phyloP scores from a whole-genome alignment of 768 basidiomycete species.

The Gelatoporia subvermispora region DNA sequence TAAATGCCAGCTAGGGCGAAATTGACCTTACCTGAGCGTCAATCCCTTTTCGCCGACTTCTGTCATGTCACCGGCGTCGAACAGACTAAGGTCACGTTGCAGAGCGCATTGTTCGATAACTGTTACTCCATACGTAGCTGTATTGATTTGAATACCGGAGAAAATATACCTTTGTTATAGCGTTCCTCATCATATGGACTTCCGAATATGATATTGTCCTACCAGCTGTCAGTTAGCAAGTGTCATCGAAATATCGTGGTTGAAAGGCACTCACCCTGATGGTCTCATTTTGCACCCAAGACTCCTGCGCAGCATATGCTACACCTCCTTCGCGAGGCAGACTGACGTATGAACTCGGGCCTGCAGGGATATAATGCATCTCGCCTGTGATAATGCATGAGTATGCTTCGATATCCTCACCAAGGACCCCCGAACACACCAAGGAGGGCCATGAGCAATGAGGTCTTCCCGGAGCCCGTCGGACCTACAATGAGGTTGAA shows the following conservation, averaged over 20 bases:
- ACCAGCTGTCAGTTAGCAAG: neutral
- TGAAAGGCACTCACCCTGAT: neutral
- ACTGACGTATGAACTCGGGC: conserved; percentile 33
- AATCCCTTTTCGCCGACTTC: too few relatives aligned
- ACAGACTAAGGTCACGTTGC: too few relatives aligned
- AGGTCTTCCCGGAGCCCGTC: conserved; percentile 73
- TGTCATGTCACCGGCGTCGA: too few relatives aligned
- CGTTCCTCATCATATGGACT: too few relatives aligned
- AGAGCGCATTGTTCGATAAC: conserved; percentile 35
- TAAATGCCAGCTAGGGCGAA: too few relatives aligned
- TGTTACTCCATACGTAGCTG: conserved; percentile 6
- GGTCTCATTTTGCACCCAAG: too few relatives aligned
- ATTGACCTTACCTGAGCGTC: too few relatives aligned
- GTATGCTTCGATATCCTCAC: neutral
- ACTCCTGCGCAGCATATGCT: conserved; percentile 44
- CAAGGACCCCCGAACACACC: conserved; percentile 19
- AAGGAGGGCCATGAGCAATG: conserved; percentile 59
- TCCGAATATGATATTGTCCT: too few relatives aligned
- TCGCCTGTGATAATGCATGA: conserved; percentile 10
- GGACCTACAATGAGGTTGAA: too few relatives aligned
- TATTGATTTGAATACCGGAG: neutral
- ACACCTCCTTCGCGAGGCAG: conserved; percentile 41
- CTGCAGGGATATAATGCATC: conserved; percentile 48
- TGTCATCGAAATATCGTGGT: neutral
- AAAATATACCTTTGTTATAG: neutral